Evolutionary conservation across 495 filamentous ascomycete species (phyloP), one percentile per base, ranked within the genome.

Genomic region (Tuber umbilicatum): DNA sequence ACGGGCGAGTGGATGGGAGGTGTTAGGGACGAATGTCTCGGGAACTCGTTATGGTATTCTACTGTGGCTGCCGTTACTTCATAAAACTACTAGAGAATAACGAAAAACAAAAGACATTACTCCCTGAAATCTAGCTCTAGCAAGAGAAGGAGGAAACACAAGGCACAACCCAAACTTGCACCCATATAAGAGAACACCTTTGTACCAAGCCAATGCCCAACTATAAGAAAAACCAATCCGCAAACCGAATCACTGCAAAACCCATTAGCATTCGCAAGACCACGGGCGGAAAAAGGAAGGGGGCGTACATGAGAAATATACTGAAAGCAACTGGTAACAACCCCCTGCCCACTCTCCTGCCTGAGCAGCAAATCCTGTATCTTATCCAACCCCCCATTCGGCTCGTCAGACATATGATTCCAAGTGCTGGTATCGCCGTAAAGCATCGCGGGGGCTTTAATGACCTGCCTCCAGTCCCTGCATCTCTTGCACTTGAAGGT

Each of bases 401-500:
- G 88, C 9, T 89, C 88, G 83, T 97, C 97, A 38, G 91, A 88
- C 83, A 97, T 94, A 85, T 99, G 95, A 81, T 99, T 98, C 95
- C 95, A 99, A 41, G 93, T 96, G 82, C 94, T 98, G 16, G 95
- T 98, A 81, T 99, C 95, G 64, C 95, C 95, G 82, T 99, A 99
- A 78, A 98, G 84, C 90, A 98, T 93, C 0, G 95, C 95, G 12
- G 90, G 91, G 1, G 94, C 92, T 83, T 97, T 97, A 75, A 97
- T 88, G 74, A 86, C 88, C 83, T 99, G 95, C 70, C 87, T 89
- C 17, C 94, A 93, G 78, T 96, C 92, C 81, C 90, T 92, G 80
- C 95, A 99, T 45, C 95, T 86, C 86, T 97, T 98, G 84, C 95
- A 99, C 85, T 97, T 98, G 87, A 99, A 98, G 2, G 96, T 97